Conservation (phyloP, 73 alveolate genomes). For the Paramecium octaurelia region DNA sequence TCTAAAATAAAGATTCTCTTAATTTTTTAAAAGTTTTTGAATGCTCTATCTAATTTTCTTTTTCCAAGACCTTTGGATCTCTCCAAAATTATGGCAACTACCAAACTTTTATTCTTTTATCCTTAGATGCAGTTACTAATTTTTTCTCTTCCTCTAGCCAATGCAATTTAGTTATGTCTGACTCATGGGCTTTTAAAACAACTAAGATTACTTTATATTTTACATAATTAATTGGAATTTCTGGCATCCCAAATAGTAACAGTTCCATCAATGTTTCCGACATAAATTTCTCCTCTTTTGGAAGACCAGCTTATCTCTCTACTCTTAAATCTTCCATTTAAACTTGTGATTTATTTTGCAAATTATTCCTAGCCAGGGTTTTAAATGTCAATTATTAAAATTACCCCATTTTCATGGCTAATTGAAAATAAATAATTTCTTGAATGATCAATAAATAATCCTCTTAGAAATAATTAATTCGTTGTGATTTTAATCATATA, state of each 20-base stretch:
- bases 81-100: constrained; percentile 53
- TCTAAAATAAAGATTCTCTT: neutral
- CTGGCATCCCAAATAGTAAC: constrained; percentile 62
- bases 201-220: neutral
- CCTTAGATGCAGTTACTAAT: constrained; percentile 50
- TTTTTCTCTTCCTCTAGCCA: constrained; percentile 54
- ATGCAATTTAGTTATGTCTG: constrained; percentile 55
- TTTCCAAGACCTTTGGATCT: constrained; percentile 38
- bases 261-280: constrained; percentile 60
- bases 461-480: constrained; percentile 43
- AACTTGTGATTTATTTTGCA: constrained; percentile 30
- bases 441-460: constrained; percentile 41
- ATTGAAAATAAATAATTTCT: constrained; percentile 41
- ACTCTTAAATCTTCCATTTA: constrained; percentile 40
- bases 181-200: constrained; percentile 58
- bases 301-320: constrained; percentile 54
- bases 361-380: constrained; percentile 59
- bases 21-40: neutral
- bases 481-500: constrained; percentile 60
- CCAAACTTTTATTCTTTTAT: constrained; percentile 42
- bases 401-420: constrained; percentile 54
- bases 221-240: constrained; percentile 41
- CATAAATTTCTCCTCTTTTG: constrained; percentile 54
- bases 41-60: neutral
- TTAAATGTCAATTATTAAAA: constrained; percentile 7